Base-by-base conservation (phyloP, 2,329 filamentous ascomycete species). In the Sporothrix curviconia region DNA sequence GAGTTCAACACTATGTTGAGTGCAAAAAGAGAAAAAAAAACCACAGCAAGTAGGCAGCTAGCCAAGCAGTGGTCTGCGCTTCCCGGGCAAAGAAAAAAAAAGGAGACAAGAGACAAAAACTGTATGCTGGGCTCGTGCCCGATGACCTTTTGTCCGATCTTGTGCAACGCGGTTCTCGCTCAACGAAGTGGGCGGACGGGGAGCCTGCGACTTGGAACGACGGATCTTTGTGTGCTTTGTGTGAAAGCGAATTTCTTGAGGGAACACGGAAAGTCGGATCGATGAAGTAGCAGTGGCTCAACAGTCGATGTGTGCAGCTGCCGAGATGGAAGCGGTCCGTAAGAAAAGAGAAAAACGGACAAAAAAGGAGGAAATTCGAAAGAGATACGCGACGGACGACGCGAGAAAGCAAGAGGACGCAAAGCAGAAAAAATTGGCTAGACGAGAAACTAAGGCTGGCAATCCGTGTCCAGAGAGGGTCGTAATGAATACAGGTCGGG, bases 1-100 rank as follows among this genome's bases (percentile, higher is more conserved):
- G 52, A 37, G 24, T 32, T 43, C 44, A 49, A 49, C 54, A 55
- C 52, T 55, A 55, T 15, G 42, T 55, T 55, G 52, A 55, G 42
- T 24, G 12, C 36, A 28, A 39, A 24, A 22, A 47, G 24, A 28
- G 37, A 32, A 22, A 44, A n/a, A 12, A n/a, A 30, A 37, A 40
- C 51, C 17, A 55, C 24, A 32, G 17, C 42, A 56, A 32, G 24
- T 4, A 39, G 53, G 43, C 54, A 25, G 43, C 43, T 56, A 40
- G 54, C 54, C 54, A 56, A 42, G 28, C 28, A 11, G 24, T n/a
- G 24, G 11, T 22, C 19, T 5, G 6, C 4, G 25, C 6, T n/a
- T 37, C 30, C 32, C 40, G 11, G 24, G 30, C 17, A 34, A 39
- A 30, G 22, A 40, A 32, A 8, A 19, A 24, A 28, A 7, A 17